Evolutionary conservation across 257 asterid species (phyloP).

Genomic region (Osmanthus fragrans): DNA sequence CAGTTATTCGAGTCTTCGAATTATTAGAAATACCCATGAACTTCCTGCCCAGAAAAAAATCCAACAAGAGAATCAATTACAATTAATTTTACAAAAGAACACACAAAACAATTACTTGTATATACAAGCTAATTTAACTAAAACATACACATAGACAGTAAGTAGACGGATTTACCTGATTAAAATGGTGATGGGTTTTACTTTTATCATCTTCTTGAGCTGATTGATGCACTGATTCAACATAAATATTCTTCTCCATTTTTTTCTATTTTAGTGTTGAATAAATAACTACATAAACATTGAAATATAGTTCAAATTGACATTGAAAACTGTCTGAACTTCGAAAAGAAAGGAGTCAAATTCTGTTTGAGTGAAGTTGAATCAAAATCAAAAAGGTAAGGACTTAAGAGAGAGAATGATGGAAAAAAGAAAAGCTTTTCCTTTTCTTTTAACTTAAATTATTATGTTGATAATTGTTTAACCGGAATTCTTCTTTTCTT

Average conservation of each 20-base stretch:
- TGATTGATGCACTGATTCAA: conserved; percentile 27
- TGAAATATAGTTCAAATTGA: conserved; percentile 1
- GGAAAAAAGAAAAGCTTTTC: conserved; percentile 21
- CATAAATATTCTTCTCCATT: conserved; percentile 39
- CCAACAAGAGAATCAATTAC: conserved; percentile 6
- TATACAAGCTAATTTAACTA: too few relatives aligned
- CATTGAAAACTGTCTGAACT: conserved; percentile 36
- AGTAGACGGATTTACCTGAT: conserved; percentile 32
- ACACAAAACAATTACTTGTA: conserved; percentile 1
- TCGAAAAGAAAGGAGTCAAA: conserved; percentile 36
- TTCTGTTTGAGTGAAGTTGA: conserved; percentile 26
- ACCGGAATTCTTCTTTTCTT: not conserved
- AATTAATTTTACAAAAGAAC: not conserved
- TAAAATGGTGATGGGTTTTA: conserved; percentile 19
- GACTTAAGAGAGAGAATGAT: conserved; percentile 21
- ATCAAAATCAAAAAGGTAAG: conserved; percentile 27
- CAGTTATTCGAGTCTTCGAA: not conserved
- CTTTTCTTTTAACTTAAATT: conserved; percentile 2
- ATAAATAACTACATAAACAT: not conserved
- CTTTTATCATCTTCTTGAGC: conserved; percentile 26
- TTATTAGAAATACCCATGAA: not conserved
- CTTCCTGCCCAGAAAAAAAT: conserved; percentile 7
- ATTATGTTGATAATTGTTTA: not conserved
- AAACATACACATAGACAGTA: not conserved
- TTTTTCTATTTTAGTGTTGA: not conserved